Evolutionary conservation across 208 protist species (phyloP), one percentile per base, ranked within the genome.

Genomic region (Trypanosoma cruzi): DNA sequence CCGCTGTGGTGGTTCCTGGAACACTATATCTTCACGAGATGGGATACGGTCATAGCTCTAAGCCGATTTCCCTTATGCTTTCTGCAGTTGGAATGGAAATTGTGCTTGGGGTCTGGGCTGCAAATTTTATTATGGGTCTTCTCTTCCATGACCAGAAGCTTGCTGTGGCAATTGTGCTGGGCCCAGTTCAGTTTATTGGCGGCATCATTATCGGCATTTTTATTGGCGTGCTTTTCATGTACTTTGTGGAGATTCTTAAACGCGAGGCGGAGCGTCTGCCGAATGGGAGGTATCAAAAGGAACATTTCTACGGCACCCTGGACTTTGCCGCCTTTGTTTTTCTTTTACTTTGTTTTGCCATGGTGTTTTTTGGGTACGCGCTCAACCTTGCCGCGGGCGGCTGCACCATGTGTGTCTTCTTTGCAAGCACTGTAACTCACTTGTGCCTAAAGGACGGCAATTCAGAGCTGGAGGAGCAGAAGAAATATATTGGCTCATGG

Each of bases 61-160:
- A 83, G 14, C 80, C 85, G 2, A 71, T 92, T 22, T 85, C 84
- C 24, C 72, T 94, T 20, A 85, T 94, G 79, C 77, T 92, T 36
- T 88, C 89, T 32, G 73, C 89, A 16, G 80, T 89, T 28, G 84
- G 84, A 2, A 68, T 89, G 22, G 85, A 94, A 79, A 87, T 94
- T 59, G 81, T 82, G 14, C 59, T 94, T 42, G 89, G 89, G 0
- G 86, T 94, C 48, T 94, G 89, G 86, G 77, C 76, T 11, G 75
- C 78, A 8, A 94, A 92, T 73, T 92, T 92, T 63, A 81, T 94
- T 56, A 85, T 92, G 55, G 84, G 77, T n/a, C 66, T 92, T 22
- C 79, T 94, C 52, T 92, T 94, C 68, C 55, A 83, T 73, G 48
- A 88, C 26, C 76, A 85, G 66, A 76, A 71, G 53, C 60, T 90